Evolutionary conservation across 768 basidiomycete genomes (phyloP).

Genomic region (Coprinopsis cinerea): DNA sequence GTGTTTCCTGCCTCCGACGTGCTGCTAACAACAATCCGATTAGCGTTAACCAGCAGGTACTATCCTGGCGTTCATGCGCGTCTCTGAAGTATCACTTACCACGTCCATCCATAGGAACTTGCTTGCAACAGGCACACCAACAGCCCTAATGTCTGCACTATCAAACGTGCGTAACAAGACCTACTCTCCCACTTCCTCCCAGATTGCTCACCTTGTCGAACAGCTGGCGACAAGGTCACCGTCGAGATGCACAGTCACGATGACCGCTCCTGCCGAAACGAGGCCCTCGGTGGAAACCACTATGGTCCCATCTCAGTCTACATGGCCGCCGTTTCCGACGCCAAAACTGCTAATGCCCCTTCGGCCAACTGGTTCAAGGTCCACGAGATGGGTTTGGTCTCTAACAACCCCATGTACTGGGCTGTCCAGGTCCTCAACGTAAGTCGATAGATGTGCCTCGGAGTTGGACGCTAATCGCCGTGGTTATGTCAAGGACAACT

Average conservation of each 20-base stretch:
- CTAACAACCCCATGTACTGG: slow-evolving; percentile 43
- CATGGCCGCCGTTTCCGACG: slow-evolving; percentile 43
- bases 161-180: slow-evolving; percentile 27
- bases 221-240: slow-evolving; percentile 41
- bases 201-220: neutral
- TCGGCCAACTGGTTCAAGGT: slow-evolving; percentile 47
- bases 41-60: slow-evolving; percentile 32
- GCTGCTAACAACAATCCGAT: slow-evolving; percentile 43
- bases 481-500: slow-evolving; percentile 33
- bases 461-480: slow-evolving; percentile 23
- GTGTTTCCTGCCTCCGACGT: slow-evolving; percentile 38
- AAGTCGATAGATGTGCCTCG: slow-evolving; percentile 13
- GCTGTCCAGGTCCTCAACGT: slow-evolving; percentile 29
- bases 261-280: slow-evolving; percentile 37
- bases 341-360: slow-evolving; percentile 36
- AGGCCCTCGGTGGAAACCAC: slow-evolving; percentile 50
- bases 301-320: slow-evolving; percentile 45
- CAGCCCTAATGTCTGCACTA: slow-evolving; percentile 33
- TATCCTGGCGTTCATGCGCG: neutral
- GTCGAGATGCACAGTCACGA: slow-evolving; percentile 52
- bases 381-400: slow-evolving; percentile 40
- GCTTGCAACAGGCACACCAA: slow-evolving; percentile 40
- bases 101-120: slow-evolving; percentile 28
- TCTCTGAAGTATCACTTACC: neutral
- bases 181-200: neutral